These are phyloP conservation scores for Acidiella bohemica DNA, from an alignment of 495 filamentous ascomycete genomes.

Conservation along the genomic window DNA sequence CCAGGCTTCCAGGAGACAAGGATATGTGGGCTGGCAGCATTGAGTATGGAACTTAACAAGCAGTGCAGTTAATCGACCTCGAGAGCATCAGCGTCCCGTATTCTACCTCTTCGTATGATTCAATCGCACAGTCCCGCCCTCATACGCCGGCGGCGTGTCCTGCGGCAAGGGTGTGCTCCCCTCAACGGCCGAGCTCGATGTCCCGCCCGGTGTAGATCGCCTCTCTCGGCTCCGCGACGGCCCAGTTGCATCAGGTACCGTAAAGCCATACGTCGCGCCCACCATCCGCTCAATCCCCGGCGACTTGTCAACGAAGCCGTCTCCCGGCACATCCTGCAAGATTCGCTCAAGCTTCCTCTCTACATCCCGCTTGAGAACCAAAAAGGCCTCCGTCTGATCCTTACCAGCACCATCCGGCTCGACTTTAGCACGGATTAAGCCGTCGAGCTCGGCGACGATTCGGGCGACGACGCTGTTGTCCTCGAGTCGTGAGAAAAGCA, in stretches of 20 bases:
- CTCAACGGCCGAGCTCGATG: too few species aligned
- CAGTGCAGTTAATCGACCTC: not conserved
- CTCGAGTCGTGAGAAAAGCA: slow-evolving; percentile 12
- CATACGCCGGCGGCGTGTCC: slow-evolving; percentile 7
- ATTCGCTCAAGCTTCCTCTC: slow-evolving; percentile 13
- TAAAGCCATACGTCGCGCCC: too few species aligned
- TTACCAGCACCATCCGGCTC: slow-evolving; percentile 9
- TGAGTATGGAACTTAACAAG: not conserved
- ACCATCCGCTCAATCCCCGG: not conserved
- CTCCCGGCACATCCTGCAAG: slow-evolving; percentile 4
- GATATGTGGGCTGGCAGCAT: not conserved
- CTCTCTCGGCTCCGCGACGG: not conserved
- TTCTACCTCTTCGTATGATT: not conserved
- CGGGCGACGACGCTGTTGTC: slow-evolving; percentile 10
- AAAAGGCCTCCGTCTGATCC: slow-evolving; percentile 12
- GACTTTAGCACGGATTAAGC: slow-evolving; percentile 8
- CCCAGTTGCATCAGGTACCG: too few species aligned
- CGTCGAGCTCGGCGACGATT: slow-evolving; percentile 11
- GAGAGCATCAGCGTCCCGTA: not conserved
- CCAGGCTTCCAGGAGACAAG: not conserved
- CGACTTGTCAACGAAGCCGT: not conserved
- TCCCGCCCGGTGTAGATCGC: too few species aligned
- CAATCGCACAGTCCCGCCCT: slow-evolving; percentile 1
- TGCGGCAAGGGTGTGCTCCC: not conserved
- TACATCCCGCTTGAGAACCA: slow-evolving; percentile 8